These are phyloP conservation scores for Clavulina sp. DNA, from an alignment of 768 basidiomycete species.

Conservation along the genomic window DNA sequence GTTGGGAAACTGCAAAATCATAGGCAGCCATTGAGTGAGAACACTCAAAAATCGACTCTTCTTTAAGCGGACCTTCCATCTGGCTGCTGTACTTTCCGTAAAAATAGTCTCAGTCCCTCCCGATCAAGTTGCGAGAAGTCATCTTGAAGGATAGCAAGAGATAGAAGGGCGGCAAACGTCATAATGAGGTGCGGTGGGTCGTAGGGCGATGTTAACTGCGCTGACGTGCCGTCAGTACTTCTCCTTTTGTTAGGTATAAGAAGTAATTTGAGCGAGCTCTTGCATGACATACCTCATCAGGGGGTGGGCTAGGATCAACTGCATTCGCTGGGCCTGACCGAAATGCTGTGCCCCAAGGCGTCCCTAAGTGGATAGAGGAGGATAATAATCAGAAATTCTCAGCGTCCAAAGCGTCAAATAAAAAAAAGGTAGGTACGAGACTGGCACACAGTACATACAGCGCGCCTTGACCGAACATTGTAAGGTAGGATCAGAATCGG, in stretches of 20 bases:
- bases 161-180: slow-evolving; percentile 80
- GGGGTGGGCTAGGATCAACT: slow-evolving; percentile 12
- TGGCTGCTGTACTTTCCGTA: slow-evolving; percentile 51
- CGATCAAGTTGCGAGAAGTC: slow-evolving; percentile 58
- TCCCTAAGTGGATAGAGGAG: background rate
- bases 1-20: slow-evolving; percentile 16
- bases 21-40: background rate
- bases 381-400: too few species aligned
- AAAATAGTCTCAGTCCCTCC: slow-evolving; percentile 42
- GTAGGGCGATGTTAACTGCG: slow-evolving; percentile 18
- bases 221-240: background rate
- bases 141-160: slow-evolving; percentile 75
- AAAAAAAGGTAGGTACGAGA: background rate
- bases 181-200: slow-evolving; percentile 74
- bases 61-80: slow-evolving; percentile 58
- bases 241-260: background rate
- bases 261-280: slow-evolving; percentile 10
- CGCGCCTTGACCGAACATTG: slow-evolving; percentile 5
- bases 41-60: background rate
- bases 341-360: slow-evolving; percentile 40
- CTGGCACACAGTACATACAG: background rate
- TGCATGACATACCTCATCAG: slow-evolving; percentile 9
- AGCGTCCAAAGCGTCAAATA: slow-evolving; percentile 20
- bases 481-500: slow-evolving; percentile 3
- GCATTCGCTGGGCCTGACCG: slow-evolving; percentile 61